Base-by-base conservation (phyloP, 2,329 filamentous ascomycete species). In the Aspergillus carbonarius region DNA sequence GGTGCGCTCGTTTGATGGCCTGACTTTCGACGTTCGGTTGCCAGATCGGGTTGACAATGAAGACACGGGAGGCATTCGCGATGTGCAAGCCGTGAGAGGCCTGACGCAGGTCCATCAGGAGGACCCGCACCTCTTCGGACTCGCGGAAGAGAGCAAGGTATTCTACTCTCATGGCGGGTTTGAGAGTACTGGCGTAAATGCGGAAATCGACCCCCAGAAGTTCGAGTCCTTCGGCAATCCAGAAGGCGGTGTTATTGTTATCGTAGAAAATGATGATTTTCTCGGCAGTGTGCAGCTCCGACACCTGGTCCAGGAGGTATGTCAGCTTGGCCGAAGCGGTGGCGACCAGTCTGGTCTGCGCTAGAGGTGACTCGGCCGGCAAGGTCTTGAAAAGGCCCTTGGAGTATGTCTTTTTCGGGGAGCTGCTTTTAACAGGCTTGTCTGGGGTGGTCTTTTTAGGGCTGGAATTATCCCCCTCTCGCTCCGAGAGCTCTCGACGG, bases 221-320 rank as follows among this genome's bases (percentile, higher is more conserved):
- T 64, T 97, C 93, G 0, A 98, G 82, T 30, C 89, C 86, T 69
- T 92, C 88, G 0, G 91, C 90, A 39, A 97, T 84, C 76, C 96
- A 96, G 73, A 85, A 96, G 1, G 92, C 93, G 2, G 90, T 83
- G 66, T 96, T 93, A 60, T 95, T 89, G 32, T 90, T 89, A 60
- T 96, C 92, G 72, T 96, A 97, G 73, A 98, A 98, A 9, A 97
- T 84, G 54, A 97, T 85, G 3, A 96, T 95, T 74, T 97, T 96
- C 68, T 96, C 92, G 0, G 83, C 76, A 1, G 81, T 74, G 54
- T 95, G 85, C 61, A 93, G 81, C 54, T 83, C 79, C 5, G 87
- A 74, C 12, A 97, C 86, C 32, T 85, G 82, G 55, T 92, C 88
- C 17, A 96, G 78, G 5, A 97, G 79, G 68, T 97, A 96, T 2